Evolutionary conservation across 805 yeast species (phyloP).

Genomic region (Spathaspora gorwiae): DNA sequence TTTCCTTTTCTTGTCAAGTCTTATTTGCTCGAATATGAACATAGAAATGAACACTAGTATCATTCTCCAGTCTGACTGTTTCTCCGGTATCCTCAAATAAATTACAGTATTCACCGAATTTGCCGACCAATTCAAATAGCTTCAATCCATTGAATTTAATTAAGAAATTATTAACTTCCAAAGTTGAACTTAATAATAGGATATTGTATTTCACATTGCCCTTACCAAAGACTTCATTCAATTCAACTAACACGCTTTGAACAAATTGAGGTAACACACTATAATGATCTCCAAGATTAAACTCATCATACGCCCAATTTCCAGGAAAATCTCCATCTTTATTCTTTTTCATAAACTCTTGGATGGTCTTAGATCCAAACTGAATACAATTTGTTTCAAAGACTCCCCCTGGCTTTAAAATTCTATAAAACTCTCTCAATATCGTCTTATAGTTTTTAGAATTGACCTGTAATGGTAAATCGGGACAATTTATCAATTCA

Average conservation of each 20-base stretch:
- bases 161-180: slow-evolving; percentile 28
- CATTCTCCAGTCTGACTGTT: slow-evolving; percentile 5
- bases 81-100: slow-evolving; percentile 11
- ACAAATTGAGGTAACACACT: slow-evolving; percentile 23
- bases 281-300: slow-evolving; percentile 7
- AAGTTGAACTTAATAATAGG: slow-evolving; percentile 23
- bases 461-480: slow-evolving; percentile 29
- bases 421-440: slow-evolving; percentile 30
- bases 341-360: slow-evolving; percentile 7
- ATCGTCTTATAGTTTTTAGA: slow-evolving; percentile 20
- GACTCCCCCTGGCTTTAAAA: slow-evolving; percentile 31
- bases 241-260: slow-evolving; percentile 17
- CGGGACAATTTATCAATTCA: slow-evolving; percentile 35
- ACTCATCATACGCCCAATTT: slow-evolving; percentile 5
- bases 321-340: slow-evolving; percentile 4
- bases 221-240: slow-evolving; percentile 27
- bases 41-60: slow-evolving; percentile 6
- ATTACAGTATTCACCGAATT: slow-evolving; percentile 23
- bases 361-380: slow-evolving; percentile 6
- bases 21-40: slow-evolving; percentile 6
- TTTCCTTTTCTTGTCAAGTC: not conserved
- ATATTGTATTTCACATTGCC: slow-evolving; percentile 27
- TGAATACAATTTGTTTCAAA: slow-evolving; percentile 15
- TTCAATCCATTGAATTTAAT: slow-evolving; percentile 24
- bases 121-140: slow-evolving; percentile 31